Evolutionary conservation across 805 yeast genomes (phyloP), one percentile per base, ranked within the genome.

Genomic region (Candida vartiovaarae): DNA sequence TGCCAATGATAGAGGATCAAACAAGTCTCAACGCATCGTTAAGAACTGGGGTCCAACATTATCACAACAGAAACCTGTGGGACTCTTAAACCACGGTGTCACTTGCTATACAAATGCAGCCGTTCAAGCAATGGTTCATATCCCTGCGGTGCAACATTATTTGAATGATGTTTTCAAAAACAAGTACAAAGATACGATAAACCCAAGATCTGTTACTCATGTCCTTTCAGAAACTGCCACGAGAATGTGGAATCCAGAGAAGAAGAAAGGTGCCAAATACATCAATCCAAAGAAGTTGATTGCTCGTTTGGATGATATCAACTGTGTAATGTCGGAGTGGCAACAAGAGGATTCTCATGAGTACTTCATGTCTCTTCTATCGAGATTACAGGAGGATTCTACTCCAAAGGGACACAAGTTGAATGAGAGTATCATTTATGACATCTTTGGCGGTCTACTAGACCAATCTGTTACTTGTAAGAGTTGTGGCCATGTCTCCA

Each of bases 341-440:
- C 90, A 88, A 64, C 99, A 93, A 63, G 98, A 93, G 64, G 99
- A 93, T 64, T 84, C 96, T 1, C 99, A 93, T 64, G 99, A 93
- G 65, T 93, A 90, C 66, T 87, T 84, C 62, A 90, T 90, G 97
- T 86, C 95, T 9, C 68, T 90, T 48, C 74, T 90, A 73, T 78
- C 91, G 6, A 68, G 96, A 41, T 66, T 90, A 41, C 98, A 90
- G 64, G 97, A 90, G 59, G 97, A 90, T 60, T 75, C 87, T 9
- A 88, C 93, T 1, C 98, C 98, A 32, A 82, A 77, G 58, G 96
- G 96, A n/a, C 74, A 69, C 38, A 90, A 90, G 59, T 68, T 90
- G 56, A 84, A 84, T 51, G 74, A 82, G 51, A 83, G 95, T 44
- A 80, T 91, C 32, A 70, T 93, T 15, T 89, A 91, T 63, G 96